Percentiles rank a stretch among this genome's conserved stretches.
Evolutionary conservation across 495 filamentous ascomycete genomes (phyloP).

Genomic region (Hypoxylon rickii): DNA sequence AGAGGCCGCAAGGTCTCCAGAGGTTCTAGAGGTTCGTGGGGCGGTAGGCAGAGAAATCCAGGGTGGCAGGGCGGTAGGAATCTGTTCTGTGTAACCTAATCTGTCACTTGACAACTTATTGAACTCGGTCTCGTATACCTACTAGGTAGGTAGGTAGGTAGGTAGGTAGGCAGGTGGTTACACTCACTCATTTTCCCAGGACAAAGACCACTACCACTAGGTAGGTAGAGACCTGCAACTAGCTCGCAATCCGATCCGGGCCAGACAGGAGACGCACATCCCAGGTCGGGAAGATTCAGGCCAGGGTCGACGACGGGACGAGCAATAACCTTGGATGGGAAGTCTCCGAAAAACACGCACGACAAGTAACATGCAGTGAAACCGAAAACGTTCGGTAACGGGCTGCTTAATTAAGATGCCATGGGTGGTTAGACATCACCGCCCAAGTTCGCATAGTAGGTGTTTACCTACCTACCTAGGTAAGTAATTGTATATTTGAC

Average conservation of each 20-base stretch:
- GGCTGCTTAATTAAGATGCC: not conserved
- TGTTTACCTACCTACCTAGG: not conserved
- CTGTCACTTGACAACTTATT: not conserved
- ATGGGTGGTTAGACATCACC: not conserved
- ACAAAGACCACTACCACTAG: no score
- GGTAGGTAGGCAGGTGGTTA: not conserved
- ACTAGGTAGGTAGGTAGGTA: no score
- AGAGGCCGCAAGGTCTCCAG: slow-evolving; percentile 1
- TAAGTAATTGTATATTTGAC: no score
- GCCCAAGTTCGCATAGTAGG: not conserved
- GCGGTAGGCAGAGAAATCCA: slow-evolving; percentile 1
- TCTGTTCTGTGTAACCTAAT: not conserved
- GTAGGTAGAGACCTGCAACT: no score
- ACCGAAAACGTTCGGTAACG: slow-evolving; percentile 19
- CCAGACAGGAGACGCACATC: not conserved
- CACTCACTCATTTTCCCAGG: no score
- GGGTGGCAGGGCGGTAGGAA: slow-evolving; percentile 1
- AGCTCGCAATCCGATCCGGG: no score
- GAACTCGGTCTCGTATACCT: not conserved
- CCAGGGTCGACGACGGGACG: not conserved
- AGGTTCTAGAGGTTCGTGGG: no score
- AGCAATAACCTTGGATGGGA: not conserved
- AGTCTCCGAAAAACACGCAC: slow-evolving; percentile 21
- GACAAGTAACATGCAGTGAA: slow-evolving; percentile 17
- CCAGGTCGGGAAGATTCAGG: no score